These are phyloP conservation scores for Lizanozyma gosingica DNA, from an alignment of 1,139 yeast genomes.

Conservation along the genomic window DNA sequence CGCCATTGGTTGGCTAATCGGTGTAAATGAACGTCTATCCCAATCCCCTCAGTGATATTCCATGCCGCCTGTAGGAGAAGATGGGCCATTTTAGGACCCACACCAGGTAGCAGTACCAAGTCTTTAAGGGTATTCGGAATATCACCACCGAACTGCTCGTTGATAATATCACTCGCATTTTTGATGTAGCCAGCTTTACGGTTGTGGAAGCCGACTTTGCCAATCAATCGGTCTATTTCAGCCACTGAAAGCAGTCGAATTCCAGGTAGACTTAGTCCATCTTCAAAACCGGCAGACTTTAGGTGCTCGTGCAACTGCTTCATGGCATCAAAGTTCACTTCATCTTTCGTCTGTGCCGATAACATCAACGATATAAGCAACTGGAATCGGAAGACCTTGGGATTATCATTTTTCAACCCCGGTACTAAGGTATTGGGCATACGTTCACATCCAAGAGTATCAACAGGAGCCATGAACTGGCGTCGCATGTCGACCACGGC, in stretches of 20 bases:
- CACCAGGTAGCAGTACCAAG: conserved; percentile 71
- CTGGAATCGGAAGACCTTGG: conserved; percentile 56
- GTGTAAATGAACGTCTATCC: conserved; percentile 91
- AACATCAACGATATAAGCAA: conserved; percentile 73
- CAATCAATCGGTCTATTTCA: conserved; percentile 61
- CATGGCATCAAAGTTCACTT: conserved; percentile 72
- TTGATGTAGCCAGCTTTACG: conserved; percentile 69
- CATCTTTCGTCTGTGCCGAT: conserved; percentile 90
- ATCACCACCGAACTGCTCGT: conserved; percentile 49
- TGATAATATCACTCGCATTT: conserved; percentile 46
- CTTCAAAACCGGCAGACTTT: conserved; percentile 17
- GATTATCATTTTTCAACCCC: conserved; percentile 17
- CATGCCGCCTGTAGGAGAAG: conserved; percentile 76
- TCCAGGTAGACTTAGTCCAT: conserved; percentile 27
- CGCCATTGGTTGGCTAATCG: conserved; percentile 74
- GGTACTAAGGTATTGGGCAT: conserved; percentile 46
- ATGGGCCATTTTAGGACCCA: conserved; percentile 94
- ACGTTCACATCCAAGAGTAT: conserved; percentile 78
- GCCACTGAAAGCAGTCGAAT: conserved; percentile 34
- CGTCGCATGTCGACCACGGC: conserved; percentile 59
- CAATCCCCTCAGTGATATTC: conserved; percentile 69
- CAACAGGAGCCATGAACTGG: conserved; percentile 69
- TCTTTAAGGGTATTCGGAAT: conserved; percentile 63
- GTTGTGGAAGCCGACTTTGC: conserved; percentile 79
- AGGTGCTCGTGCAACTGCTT: conserved; percentile 42